phyloP scores from a whole-genome alignment of 805 yeast genomes.

The Saccharomycopsis sp. region DNA sequence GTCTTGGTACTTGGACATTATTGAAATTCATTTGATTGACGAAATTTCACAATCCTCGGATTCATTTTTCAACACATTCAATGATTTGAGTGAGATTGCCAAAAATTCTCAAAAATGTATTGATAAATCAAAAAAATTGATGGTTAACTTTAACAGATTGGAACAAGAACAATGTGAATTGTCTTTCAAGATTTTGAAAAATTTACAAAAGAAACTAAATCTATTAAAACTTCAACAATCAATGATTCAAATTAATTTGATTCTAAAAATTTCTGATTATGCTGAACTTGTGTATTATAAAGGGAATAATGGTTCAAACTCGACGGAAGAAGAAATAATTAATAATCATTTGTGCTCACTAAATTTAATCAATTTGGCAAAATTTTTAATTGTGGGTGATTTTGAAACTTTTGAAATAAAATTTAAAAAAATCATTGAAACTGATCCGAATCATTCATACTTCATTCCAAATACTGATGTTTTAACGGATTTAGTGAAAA shows the following conservation, averaged over 20 bases:
- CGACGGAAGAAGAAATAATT: background rate
- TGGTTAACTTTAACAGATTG: slow-evolving; percentile 32
- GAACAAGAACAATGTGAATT: slow-evolving; percentile 39
- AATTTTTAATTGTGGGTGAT: slow-evolving; percentile 49
- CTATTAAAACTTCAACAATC: slow-evolving; percentile 54
- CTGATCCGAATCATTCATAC: background rate
- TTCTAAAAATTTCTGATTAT: slow-evolving; percentile 33
- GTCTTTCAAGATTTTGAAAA: slow-evolving; percentile 40
- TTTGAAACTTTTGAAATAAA: slow-evolving; percentile 32
- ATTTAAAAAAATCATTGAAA: slow-evolving; percentile 26
- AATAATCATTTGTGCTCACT: slow-evolving; percentile 35
- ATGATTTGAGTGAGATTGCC: slow-evolving; percentile 60
- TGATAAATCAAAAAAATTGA: slow-evolving; percentile 35
- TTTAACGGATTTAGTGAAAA: slow-evolving; percentile 16
- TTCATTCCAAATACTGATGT: slow-evolving; percentile 20
- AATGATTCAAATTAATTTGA: slow-evolving; percentile 31
- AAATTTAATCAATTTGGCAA: slow-evolving; percentile 45
- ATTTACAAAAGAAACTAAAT: slow-evolving; percentile 44
- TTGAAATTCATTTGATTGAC: slow-evolving; percentile 68
- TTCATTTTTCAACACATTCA: slow-evolving; percentile 76
- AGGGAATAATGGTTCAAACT: slow-evolving; percentile 19
- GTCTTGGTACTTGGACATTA: slow-evolving; percentile 73
- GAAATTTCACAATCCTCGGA: slow-evolving; percentile 81
- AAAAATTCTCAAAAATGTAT: slow-evolving; percentile 43
- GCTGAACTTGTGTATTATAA: slow-evolving; percentile 37